Evolutionary conservation across 371 early-diverging fungal species (phyloP).

Genomic region (Rhizopus arrhizus): DNA sequence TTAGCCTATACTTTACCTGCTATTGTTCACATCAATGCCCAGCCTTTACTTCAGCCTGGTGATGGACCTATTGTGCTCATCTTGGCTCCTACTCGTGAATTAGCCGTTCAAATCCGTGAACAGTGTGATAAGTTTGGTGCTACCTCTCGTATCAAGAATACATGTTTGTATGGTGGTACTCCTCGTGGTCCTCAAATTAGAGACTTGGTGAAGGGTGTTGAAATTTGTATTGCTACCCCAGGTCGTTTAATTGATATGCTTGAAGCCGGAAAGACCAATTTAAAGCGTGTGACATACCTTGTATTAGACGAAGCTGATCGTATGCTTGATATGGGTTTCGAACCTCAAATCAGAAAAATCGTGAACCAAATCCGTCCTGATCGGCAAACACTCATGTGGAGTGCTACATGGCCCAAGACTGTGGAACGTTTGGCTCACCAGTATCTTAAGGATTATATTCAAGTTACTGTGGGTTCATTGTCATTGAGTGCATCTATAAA

Average conservation of each 20-base stretch:
- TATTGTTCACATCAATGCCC: conserved; percentile 98
- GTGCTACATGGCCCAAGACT: conserved; percentile 99
- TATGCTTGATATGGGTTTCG: conserved; percentile 99
- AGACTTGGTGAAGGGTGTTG: conserved; percentile 88
- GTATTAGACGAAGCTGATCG: conserved; percentile 99
- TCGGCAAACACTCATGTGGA: conserved; percentile 99
- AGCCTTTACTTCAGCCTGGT: conserved; percentile 90
- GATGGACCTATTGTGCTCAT: conserved; percentile 97
- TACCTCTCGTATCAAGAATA: conserved; percentile 87
- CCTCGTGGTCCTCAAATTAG: conserved; percentile 94
- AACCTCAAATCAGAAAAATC: conserved; percentile 99
- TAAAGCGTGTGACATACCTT: conserved; percentile 95
- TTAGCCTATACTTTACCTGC: conserved; percentile 96
- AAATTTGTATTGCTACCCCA: conserved; percentile 99
- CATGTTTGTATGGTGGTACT: conserved; percentile 97
- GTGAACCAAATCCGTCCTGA: conserved; percentile 98
- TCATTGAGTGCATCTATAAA: conserved; percentile 94
- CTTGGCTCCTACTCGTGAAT: conserved; percentile 92
- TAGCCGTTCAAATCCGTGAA: conserved; percentile 93
- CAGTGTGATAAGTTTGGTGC: conserved; percentile 92
- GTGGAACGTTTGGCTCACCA: conserved; percentile 93
- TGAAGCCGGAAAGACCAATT: conserved; percentile 83
- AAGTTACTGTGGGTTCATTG: conserved; percentile 98
- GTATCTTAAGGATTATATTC: conserved; percentile 96
- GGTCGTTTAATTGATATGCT: conserved; percentile 99